These are phyloP conservation scores for Viola odorata DNA, from an alignment of 345 rosid genomes.

Conservation along the genomic window DNA sequence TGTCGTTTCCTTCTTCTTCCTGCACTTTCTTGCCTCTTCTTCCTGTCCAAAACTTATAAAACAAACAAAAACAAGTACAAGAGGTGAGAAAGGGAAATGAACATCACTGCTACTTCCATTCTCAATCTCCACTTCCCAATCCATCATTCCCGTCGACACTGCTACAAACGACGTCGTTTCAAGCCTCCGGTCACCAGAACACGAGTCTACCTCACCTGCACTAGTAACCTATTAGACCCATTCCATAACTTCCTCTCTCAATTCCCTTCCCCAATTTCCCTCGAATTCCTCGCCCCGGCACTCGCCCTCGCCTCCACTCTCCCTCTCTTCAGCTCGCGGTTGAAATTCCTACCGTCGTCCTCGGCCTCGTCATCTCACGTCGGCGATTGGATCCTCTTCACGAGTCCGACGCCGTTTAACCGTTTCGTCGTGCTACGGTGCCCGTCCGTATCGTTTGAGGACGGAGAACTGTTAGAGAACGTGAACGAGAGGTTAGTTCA, in stretches of 20 bases:
- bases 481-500: slow-evolving; percentile 60
- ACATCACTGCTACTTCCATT: slow-evolving; percentile 12
- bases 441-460: slow-evolving; percentile 58
- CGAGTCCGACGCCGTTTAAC: slow-evolving; percentile 84
- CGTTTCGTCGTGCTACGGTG: slow-evolving; percentile 82
- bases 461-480: slow-evolving; percentile 42
- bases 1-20: not conserved
- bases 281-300: slow-evolving; percentile 44
- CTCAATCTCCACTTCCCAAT: slow-evolving; percentile 22
- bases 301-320: slow-evolving; percentile 63
- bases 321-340: slow-evolving; percentile 35
- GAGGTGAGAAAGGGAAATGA: slow-evolving; percentile 10
- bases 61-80: not conserved
- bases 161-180: slow-evolving; percentile 48
- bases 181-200: slow-evolving; percentile 21
- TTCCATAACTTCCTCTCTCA: slow-evolving; percentile 32
- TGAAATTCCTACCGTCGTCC: not conserved
- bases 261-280: slow-evolving; percentile 26
- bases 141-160: slow-evolving; percentile 27
- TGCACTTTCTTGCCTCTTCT: not conserved
- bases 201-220: slow-evolving; percentile 12
- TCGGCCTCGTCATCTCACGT: slow-evolving; percentile 27
- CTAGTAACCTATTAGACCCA: slow-evolving; percentile 27
- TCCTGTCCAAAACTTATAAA: not conserved
- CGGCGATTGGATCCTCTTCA: slow-evolving; percentile 79